A percentile compares a stretch with the other conserved stretches of the same genome.
Conservation (phyloP, 164 flowering plant genomes). For the Aristolochia fimbriata region DNA sequence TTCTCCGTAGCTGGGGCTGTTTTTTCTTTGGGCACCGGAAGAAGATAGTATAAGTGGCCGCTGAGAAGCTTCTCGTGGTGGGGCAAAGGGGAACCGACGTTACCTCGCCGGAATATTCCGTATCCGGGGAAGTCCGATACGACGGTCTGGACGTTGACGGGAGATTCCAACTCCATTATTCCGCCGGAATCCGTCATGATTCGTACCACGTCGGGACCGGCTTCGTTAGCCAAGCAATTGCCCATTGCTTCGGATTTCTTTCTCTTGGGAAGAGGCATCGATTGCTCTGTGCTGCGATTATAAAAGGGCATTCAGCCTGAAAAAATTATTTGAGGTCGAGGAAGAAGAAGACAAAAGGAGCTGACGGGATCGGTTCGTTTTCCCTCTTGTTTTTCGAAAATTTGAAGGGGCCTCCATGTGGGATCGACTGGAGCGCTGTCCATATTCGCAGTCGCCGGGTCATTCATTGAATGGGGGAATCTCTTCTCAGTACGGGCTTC, state of each 20-base stretch:
- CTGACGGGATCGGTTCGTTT: not conserved
- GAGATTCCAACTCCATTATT: conserved; percentile 28
- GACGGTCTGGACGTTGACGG: conserved; percentile 24
- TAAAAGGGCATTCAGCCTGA: too few relatives aligned
- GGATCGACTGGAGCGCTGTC: not conserved
- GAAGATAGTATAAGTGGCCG: conserved; percentile 42
- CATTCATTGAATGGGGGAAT: not conserved
- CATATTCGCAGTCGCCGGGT: too few relatives aligned
- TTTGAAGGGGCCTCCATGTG: conserved; percentile 1
- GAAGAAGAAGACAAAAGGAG: conserved; percentile 7
- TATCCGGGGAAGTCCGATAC: conserved; percentile 36
- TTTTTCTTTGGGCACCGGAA: conserved; percentile 16
- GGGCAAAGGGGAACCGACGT: conserved; percentile 20
- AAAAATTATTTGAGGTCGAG: too few relatives aligned
- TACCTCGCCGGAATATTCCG: conserved; percentile 30
- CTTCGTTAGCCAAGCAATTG: conserved; percentile 27
- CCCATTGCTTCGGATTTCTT: conserved; percentile 29
- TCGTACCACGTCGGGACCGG: conserved; percentile 12
- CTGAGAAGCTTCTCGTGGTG: conserved; percentile 24
- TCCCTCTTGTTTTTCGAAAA: conserved; percentile 8
- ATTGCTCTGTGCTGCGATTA: not conserved
- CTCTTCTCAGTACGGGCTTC: too few relatives aligned
- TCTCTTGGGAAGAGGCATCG: not conserved
- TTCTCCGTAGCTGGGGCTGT: not conserved
- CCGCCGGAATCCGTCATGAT: conserved; percentile 39